Evolutionary conservation across 257 asterid species (phyloP).

Genomic region (Ballota nigra): DNA sequence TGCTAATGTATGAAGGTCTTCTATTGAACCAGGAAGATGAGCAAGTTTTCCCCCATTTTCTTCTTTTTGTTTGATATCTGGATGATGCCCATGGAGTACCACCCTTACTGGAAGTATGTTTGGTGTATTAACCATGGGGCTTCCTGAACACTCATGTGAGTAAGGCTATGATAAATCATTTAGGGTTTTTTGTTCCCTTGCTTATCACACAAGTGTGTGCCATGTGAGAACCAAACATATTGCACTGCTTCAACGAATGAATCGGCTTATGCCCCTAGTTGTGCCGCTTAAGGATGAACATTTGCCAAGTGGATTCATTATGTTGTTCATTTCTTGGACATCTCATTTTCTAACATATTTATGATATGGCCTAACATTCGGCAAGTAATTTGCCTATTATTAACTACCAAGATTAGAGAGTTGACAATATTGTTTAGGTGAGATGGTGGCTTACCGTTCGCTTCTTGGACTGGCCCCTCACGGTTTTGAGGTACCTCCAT

Average conservation of each 20-base stretch:
- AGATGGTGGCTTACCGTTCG: conserved; percentile 46
- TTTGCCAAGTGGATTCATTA: conserved; percentile 9
- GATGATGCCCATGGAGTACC: conserved; percentile 83
- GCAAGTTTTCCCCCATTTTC: conserved; percentile 68
- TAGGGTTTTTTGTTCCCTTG: conserved; percentile 12
- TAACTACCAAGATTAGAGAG: conserved; percentile 2
- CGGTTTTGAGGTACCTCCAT: conserved; percentile 40
- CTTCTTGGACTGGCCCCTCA: conserved; percentile 36
- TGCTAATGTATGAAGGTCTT: conserved; percentile 65
- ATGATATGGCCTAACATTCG: conserved; percentile 3
- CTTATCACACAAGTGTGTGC: neutral
- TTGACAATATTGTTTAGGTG: neutral
- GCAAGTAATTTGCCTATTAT: conserved; percentile 5
- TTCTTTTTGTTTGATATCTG: conserved; percentile 51
- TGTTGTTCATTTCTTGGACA: conserved; percentile 8
- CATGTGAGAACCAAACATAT: neutral
- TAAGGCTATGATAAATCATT: neutral
- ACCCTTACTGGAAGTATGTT: conserved; percentile 53
- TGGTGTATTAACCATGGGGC: conserved; percentile 21
- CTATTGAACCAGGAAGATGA: conserved; percentile 76
- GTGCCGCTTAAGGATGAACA: conserved; percentile 6
- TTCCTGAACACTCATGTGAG: conserved; percentile 43
- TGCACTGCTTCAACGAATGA: conserved; percentile 11
- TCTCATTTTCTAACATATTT: neutral
- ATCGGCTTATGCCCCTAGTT: conserved; percentile 16